These are phyloP conservation scores for Lichina pygmaea DNA, from an alignment of 495 filamentous ascomycete genomes.

Conservation along the genomic window DNA sequence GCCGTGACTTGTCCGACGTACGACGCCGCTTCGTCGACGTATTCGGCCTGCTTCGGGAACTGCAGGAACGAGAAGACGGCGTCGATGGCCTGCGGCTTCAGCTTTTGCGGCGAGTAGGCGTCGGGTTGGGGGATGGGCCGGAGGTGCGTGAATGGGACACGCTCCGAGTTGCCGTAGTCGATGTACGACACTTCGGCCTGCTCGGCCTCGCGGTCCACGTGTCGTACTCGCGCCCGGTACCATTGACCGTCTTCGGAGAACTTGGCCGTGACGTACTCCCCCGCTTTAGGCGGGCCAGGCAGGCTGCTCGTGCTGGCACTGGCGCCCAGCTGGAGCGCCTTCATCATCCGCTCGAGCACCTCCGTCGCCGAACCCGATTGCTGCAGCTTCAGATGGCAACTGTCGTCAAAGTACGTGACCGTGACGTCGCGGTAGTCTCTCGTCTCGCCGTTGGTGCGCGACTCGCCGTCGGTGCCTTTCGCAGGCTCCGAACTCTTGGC, in stretches of 20 bases:
- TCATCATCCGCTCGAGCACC: constrained; percentile 64
- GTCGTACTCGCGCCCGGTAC: constrained; percentile 78
- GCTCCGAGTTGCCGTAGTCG: constrained; percentile 89
- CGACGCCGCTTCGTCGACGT: constrained; percentile 48
- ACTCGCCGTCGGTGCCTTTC: constrained; percentile 15
- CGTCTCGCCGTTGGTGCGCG: constrained; percentile 18
- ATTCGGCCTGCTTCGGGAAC: constrained; percentile 52
- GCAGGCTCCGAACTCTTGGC: constrained; percentile 9
- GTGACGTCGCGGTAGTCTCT: constrained; percentile 82
- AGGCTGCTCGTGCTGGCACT: constrained; percentile 42
- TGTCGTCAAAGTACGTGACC: constrained; percentile 63
- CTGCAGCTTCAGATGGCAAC: constrained; percentile 62
- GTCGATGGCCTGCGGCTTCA: constrained; percentile 68
- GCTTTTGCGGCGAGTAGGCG: constrained; percentile 21
- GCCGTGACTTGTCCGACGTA: constrained; percentile 40
- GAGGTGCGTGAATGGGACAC: constrained; percentile 54
- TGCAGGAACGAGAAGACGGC: constrained; percentile 72
- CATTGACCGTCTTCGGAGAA: constrained; percentile 72
- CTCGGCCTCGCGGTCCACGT: constrained; percentile 75
- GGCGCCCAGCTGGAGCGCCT: constrained; percentile 52
- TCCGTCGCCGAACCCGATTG: constrained; percentile 58
- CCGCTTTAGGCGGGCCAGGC: constrained; percentile 57
- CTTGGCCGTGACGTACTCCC: constrained; percentile 69
- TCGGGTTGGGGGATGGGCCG: constrained; percentile 41
- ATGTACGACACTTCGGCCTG: constrained; percentile 77